Conservation (phyloP, 2,329 filamentous ascomycete genomes). For the Curvularia verruculosa region DNA sequence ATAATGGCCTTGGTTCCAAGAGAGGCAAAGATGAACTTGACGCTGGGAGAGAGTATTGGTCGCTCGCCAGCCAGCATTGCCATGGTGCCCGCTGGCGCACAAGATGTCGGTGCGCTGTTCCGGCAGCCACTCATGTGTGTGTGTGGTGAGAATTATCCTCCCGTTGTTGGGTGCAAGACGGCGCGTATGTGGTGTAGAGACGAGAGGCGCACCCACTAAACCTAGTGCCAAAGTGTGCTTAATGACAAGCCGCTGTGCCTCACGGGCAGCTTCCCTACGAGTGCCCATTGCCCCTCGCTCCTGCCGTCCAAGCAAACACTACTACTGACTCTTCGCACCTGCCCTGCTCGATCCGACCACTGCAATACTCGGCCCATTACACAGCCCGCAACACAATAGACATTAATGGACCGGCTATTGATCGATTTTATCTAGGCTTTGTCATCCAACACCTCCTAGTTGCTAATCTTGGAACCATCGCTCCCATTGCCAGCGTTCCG, state of each 20-base stretch:
- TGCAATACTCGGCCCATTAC: background rate
- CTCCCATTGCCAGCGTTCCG: background rate
- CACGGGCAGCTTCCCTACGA: background rate
- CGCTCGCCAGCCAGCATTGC: background rate
- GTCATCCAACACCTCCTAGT: background rate
- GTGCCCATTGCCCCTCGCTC: background rate
- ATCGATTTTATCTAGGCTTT: background rate
- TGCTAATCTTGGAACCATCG: background rate
- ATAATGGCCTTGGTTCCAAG: background rate
- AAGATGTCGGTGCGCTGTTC: background rate
- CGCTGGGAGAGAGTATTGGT: background rate
- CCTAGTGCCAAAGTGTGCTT: background rate
- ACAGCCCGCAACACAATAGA: background rate
- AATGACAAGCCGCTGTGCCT: background rate
- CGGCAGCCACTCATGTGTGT: background rate
- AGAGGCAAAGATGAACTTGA: background rate
- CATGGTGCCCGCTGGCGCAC: background rate
- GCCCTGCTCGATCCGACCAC: background rate
- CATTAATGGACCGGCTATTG: background rate
- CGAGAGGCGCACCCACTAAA: background rate
- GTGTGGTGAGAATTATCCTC: background rate
- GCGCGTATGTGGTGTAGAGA: background rate
- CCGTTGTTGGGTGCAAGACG: background rate
- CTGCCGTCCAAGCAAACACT: background rate
- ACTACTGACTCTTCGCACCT: background rate